These are phyloP conservation scores for Hypocrella siamensis DNA, from an alignment of 2,329 filamentous ascomycete genomes.

Conservation along the genomic window DNA sequence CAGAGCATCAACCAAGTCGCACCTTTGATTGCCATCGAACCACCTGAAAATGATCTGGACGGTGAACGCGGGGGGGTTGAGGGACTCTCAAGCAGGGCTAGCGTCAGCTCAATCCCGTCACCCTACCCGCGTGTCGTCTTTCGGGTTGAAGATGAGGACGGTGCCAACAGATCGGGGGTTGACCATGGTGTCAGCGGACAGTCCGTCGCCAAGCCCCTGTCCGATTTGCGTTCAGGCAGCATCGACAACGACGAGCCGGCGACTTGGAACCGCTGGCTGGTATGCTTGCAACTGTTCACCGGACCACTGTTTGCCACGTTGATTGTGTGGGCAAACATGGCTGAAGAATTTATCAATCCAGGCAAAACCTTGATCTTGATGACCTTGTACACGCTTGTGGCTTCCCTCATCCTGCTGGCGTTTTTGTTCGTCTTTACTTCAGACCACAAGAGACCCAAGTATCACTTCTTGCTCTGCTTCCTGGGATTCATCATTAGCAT, in stretches of 20 bases:
- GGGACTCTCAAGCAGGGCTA: conserved; percentile 23
- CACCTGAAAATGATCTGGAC: conserved; percentile 22
- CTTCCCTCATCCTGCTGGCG: conserved; percentile 50
- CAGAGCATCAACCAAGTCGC: conserved; percentile 14
- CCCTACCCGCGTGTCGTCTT: conserved; percentile 4
- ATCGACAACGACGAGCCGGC: conserved; percentile 24
- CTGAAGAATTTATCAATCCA: conserved; percentile 39
- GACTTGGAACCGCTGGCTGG: conserved; percentile 84
- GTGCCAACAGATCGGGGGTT: conserved; percentile 3
- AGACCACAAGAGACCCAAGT: conserved; percentile 49
- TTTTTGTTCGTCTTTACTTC: conserved; percentile 55
- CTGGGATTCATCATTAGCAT: conserved; percentile 84
- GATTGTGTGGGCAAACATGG: conserved; percentile 56
- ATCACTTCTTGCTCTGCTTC: conserved; percentile 69
- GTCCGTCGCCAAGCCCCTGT: conserved; percentile 13
- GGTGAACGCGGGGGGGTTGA: conserved; percentile 46
- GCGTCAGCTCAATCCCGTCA: conserved; percentile 5
- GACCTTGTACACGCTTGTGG: conserved; percentile 48
- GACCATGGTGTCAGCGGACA: neutral
- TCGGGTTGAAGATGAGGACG: conserved; percentile 8
- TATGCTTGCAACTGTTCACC: conserved; percentile 70
- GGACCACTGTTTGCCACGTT: conserved; percentile 71
- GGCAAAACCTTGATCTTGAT: conserved; percentile 36
- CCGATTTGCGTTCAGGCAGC: conserved; percentile 15
- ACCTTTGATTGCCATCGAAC: conserved; percentile 19